These are phyloP conservation scores for Malus asiatica DNA, from an alignment of 306 rosid species.

Conservation along the genomic window DNA sequence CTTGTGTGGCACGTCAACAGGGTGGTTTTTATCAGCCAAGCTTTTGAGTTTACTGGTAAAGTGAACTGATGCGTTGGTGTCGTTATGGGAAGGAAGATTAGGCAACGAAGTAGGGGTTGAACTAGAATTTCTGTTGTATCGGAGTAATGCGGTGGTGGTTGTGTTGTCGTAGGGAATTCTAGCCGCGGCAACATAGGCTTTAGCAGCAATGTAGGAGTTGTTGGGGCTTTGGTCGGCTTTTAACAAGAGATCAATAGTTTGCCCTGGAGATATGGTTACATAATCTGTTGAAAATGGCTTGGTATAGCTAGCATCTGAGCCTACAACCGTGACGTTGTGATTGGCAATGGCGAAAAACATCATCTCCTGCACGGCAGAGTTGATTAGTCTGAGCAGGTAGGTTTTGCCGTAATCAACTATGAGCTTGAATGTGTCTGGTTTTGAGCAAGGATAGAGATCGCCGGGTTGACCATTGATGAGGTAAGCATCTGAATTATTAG, in stretches of 20 bases:
- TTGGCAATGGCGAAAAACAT: slow-evolving; percentile 17
- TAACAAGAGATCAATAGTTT: slow-evolving; percentile 21
- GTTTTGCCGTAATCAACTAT: slow-evolving; percentile 17
- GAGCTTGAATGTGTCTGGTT: slow-evolving; percentile 6
- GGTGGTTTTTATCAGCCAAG: slow-evolving; percentile 1
- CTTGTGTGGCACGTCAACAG: not conserved
- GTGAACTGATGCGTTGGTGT: slow-evolving; percentile 7
- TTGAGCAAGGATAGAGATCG: slow-evolving; percentile 21
- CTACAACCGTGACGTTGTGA: slow-evolving; percentile 23
- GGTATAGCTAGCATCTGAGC: slow-evolving; percentile 23
- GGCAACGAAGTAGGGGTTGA: not conserved
- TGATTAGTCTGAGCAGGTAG: slow-evolving; percentile 23
- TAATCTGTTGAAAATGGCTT: slow-evolving; percentile 18
- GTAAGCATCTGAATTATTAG: slow-evolving; percentile 11
- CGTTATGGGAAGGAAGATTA: slow-evolving; percentile 11
- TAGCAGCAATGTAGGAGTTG: slow-evolving; percentile 23
- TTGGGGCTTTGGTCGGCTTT: slow-evolving; percentile 8
- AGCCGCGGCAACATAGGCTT: not conserved
- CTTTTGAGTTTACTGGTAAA: slow-evolving; percentile 14
- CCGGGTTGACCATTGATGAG: slow-evolving; percentile 30
- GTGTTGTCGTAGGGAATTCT: not conserved
- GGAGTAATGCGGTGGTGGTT: slow-evolving; percentile 22
- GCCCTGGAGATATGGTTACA: slow-evolving; percentile 20
- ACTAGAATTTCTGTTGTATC: not conserved
- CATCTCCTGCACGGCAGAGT: not conserved